Base-by-base conservation (phyloP, 495 filamentous ascomycete genomes). In the Penicillium crystallinum region DNA sequence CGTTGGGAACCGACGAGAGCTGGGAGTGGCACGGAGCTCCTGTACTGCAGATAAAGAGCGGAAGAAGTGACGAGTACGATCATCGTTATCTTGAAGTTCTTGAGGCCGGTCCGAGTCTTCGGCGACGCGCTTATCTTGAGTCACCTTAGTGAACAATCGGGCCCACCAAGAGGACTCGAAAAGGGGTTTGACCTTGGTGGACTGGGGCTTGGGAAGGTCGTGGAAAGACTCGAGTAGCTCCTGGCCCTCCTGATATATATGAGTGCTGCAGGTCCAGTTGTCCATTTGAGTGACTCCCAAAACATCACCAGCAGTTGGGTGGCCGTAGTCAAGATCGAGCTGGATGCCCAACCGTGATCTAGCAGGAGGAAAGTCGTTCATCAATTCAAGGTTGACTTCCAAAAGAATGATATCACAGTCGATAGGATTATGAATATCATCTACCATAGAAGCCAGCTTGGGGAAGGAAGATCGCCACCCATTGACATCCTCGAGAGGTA, bases 141-240 rank as follows among this genome's bases (percentile, higher is more conserved):
- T 75, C 43, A 74, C 55, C 18, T 70, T 53, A 1, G 68, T 72
- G 63, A 81, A 80, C 17, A 68, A 46, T 22, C 53, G 58, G 4
- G 67, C 75, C 78, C 78, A 81, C 73, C 76, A 80, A 10, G 59
- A 62, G 11, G 74, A 74, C 48, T 76, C 73, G 25, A 81, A 75
- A 0, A 70, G 65, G 17, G 72, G 74, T 54, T 70, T 72, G 49
- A 77, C 59, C 54, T 72, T 74, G 18, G 72, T 73, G 1, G 70
- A 68, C 17, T 67, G 61, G 9, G 71, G 64, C 40, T 68, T 69
- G 23, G 56, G 53, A 12, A 74, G 63, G 7, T 70, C 63, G 17
- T 74, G 65, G 44, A 66, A 64, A 4, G 65, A 67, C 42, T 70
- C 66, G 49, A 62, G 48, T 3, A 63, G 48, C 21, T 61, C 66